Evolutionary conservation across 768 basidiomycete genomes (phyloP), one percentile per base, ranked within the genome.

Genomic region (Mycena galopus): DNA sequence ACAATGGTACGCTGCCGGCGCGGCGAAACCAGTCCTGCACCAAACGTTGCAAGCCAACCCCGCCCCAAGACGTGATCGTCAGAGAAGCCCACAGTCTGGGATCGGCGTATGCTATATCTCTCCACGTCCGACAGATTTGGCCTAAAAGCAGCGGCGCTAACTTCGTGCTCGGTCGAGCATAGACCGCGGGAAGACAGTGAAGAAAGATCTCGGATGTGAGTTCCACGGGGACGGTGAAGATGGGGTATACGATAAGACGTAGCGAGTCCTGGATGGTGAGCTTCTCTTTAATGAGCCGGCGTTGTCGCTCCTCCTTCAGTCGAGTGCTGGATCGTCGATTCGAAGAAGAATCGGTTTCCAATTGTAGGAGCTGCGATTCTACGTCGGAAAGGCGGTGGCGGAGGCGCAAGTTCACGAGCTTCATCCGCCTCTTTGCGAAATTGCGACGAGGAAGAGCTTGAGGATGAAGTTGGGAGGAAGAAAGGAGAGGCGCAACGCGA

Each of bases 31-130:
- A 59, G 16, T 59, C 57, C n/a, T 11, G 12, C 12, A 37, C 23
- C n/a, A n/a, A 21, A 29, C 9, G 11, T 6, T 55, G 2, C 42
- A 29, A 21, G 17, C 33, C 47, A 25, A 5, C 21, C 25, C 82
- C 90, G 77, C 37, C 9, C 47, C 32, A 53, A 19, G 25, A 7
- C 2, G 17, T 9, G 33, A 53, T 11, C 9, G 10, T 10, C 63
- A 64, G n/a, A 10, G 21, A 11, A 21, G 63, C 47, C 63, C 63
- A 64, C 47, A 64, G 29, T 50, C 35, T 32, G 2, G 51, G 63
- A 27, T 23, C 11, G 50, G 17, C 17, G 32, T 53, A 53, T n/a
- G 63, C 50, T 32, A 64, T 64, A 51, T 53, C 4, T 10, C 63
- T 64, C 63, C 63, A 64, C 12, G 27, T 7, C 12, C n/a, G 57